These are phyloP conservation scores for Arthrinium phaeospermum DNA, from an alignment of 2,329 filamentous ascomycete species.

Conservation along the genomic window DNA sequence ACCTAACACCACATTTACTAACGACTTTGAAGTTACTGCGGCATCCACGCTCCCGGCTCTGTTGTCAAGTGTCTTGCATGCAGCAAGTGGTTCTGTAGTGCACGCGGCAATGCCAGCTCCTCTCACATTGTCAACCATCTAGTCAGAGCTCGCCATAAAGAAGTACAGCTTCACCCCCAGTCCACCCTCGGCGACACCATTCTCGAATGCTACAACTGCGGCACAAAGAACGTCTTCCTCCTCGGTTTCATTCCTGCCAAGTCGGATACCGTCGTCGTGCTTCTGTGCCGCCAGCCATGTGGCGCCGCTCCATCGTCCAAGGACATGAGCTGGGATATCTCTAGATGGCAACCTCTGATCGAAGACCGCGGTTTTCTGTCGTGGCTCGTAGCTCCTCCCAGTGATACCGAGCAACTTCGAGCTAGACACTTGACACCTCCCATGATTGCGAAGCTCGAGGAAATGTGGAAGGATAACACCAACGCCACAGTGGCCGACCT, in stretches of 20 bases:
- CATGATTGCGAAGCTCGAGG: conserved; percentile 94
- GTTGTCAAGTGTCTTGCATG: conserved; percentile 96
- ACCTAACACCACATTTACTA: conserved; percentile 24
- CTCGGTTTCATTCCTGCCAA: conserved; percentile 98
- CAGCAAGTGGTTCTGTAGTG: conserved; percentile 99
- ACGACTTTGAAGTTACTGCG: conserved; percentile 74
- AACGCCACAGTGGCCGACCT: conserved; percentile 87
- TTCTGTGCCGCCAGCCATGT: conserved; percentile 95
- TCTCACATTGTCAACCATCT: conserved; percentile 99
- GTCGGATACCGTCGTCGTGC: conserved; percentile 95
- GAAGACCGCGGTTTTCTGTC: conserved; percentile 93
- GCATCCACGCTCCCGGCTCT: conserved; percentile 92
- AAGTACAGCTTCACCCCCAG: conserved; percentile 93
- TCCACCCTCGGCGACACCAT: conserved; percentile 95
- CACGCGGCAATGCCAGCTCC: conserved; percentile 92
- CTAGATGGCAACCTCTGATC: conserved; percentile 95
- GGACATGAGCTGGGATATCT: conserved; percentile 99
- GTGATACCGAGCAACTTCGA: conserved; percentile 93
- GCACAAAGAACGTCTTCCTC: conserved; percentile 98
- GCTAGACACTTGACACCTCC: conserved; percentile 91
- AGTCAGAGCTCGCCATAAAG: conserved; percentile 96
- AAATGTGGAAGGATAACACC: conserved; percentile 97
- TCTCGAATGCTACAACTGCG: conserved; percentile 98
- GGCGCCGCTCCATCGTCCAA: conserved; percentile 94
- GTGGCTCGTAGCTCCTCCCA: conserved; percentile 89